phyloP scores from a whole-genome alignment of 768 basidiomycete species.

The Tylopilus felleus region DNA sequence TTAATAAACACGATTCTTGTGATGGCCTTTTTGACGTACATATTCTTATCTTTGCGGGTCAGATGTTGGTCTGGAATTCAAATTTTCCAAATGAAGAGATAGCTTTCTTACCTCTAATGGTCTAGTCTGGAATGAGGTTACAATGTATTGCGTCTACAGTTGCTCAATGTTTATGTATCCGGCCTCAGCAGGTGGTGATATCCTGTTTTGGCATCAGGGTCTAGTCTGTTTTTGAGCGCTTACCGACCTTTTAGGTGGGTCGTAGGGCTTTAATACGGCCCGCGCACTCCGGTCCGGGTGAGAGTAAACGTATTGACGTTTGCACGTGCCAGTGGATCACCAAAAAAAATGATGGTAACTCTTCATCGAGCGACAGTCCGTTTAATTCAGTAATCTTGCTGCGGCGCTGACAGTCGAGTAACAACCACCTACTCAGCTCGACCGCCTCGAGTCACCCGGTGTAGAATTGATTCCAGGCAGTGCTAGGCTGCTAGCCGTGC shows the following conservation, averaged over 20 bases:
- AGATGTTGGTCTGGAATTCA: not conserved
- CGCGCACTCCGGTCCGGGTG: slow-evolving; percentile 8
- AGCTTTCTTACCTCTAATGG: slow-evolving; percentile 1
- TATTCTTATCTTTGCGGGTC: slow-evolving; percentile 5
- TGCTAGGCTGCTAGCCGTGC: not conserved
- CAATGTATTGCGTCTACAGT: not conserved
- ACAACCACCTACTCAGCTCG: not conserved
- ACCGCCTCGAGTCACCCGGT: not conserved
- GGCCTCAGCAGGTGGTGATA: no score
- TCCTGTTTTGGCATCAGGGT: not conserved
- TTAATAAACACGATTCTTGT: slow-evolving; percentile 1
- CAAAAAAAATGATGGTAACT: not conserved
- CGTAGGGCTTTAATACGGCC: slow-evolving; percentile 1
- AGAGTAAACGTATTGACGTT: not conserved
- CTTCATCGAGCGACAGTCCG: not conserved
- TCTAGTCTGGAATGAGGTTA: not conserved
- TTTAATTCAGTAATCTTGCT: not conserved
- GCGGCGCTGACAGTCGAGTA: not conserved
- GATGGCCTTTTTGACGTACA: slow-evolving; percentile 16
- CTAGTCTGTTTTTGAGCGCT: not conserved
- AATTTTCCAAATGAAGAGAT: slow-evolving; percentile 8
- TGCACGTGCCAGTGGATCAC: not conserved
- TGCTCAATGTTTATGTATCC: not conserved
- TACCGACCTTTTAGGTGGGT: not conserved
- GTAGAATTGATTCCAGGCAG: not conserved